Conservation (phyloP, 1,284 basidiomycete genomes). For the Amylostereum chailletii region DNA sequence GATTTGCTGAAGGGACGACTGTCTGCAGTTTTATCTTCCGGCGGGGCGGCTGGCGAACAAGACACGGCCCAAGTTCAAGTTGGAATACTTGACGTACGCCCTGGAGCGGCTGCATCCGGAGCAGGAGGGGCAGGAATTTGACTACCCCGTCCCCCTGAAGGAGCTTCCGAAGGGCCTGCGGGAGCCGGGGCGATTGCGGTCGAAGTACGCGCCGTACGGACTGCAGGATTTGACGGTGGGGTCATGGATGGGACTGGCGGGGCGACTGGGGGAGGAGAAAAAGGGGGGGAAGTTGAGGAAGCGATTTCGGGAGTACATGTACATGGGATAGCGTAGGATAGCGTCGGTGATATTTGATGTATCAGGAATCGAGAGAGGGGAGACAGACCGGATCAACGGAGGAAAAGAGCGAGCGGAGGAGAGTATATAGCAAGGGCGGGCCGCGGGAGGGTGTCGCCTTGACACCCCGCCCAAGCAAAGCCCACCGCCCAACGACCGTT, state of each 20-base stretch:
- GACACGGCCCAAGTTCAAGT: constrained; percentile 52
- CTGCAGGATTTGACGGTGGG: constrained; percentile 72
- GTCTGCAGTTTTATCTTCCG: constrained; percentile 66
- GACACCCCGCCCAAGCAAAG: too few species aligned
- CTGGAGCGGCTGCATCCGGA: constrained; percentile 27
- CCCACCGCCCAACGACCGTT: too few species aligned
- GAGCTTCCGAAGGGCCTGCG: constrained; percentile 54
- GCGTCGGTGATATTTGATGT: constrained; percentile 21
- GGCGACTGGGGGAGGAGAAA: constrained; percentile 43
- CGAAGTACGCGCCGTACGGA: constrained; percentile 61
- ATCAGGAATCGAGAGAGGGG: constrained; percentile 3
- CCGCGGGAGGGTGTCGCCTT: too few species aligned
- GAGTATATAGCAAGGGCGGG: too few species aligned
- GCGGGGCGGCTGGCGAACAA: constrained; percentile 50
- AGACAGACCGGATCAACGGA: constrained; percentile 3
- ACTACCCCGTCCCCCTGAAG: constrained; percentile 53
- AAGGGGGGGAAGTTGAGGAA: constrained; percentile 53
- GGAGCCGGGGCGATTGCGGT: constrained; percentile 27
- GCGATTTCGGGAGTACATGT: constrained; percentile 66
- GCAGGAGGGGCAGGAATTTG: constrained; percentile 20
- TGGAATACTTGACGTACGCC: constrained; percentile 74
- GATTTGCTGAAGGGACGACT: neutral
- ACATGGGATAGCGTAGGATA: constrained; percentile 27
- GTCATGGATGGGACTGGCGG: constrained; percentile 69
- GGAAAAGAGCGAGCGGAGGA: neutral